phyloP scores from a whole-genome alignment of 2,329 filamentous ascomycete species.

The Xylaria sp. region DNA sequence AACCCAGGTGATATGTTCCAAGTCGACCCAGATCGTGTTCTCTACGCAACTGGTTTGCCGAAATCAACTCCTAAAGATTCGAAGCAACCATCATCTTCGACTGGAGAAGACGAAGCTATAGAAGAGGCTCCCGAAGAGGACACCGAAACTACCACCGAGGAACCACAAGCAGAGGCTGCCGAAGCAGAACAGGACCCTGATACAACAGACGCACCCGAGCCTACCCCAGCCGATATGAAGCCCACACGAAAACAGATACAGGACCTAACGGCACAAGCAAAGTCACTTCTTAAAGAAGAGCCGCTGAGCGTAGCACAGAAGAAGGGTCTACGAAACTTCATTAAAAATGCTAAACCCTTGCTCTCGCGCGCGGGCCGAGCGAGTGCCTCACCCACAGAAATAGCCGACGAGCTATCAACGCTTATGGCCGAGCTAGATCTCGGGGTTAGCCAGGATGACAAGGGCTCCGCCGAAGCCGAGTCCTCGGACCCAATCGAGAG shows the following conservation, averaged over 20 bases:
- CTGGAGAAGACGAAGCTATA: conserved; percentile 39
- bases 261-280: conserved; percentile 65
- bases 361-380: conserved; percentile 62
- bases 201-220: conserved; percentile 49
- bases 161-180: conserved; percentile 43
- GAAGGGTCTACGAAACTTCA: conserved; percentile 78
- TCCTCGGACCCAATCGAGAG: conserved; percentile 49
- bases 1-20: conserved; percentile 99
- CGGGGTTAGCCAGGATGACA: conserved; percentile 35
- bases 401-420: conserved; percentile 65
- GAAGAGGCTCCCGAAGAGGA: conserved; percentile 40
- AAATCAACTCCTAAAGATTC: conserved; percentile 58
- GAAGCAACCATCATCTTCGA: background rate
- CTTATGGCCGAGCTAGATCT: conserved; percentile 61
- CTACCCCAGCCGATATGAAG: conserved; percentile 44
- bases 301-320: conserved; percentile 76
- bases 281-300: conserved; percentile 66
- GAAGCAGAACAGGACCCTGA: conserved; percentile 52
- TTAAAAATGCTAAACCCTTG: conserved; percentile 70
- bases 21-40: conserved; percentile 86
- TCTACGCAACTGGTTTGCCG: conserved; percentile 83
- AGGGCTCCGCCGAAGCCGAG: conserved; percentile 41
- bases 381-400: conserved; percentile 51
- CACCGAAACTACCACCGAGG: conserved; percentile 39
- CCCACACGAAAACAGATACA: conserved; percentile 56